Base-by-base conservation (phyloP, 768 basidiomycete genomes). In the Strobilomyces echinocephalus region DNA sequence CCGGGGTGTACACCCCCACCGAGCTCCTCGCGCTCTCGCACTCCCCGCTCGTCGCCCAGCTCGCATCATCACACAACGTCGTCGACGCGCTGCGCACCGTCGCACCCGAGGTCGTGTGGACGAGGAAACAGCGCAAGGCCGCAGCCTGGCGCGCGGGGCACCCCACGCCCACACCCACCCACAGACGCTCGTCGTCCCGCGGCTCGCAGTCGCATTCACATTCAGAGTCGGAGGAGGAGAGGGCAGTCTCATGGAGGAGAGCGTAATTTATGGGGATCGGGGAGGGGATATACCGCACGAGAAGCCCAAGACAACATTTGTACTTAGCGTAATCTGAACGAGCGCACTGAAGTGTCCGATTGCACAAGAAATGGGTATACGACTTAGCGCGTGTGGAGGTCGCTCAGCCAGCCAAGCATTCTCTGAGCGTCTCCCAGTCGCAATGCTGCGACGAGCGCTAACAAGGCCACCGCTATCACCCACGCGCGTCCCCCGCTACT, bases 61-160 rank as follows among this genome's bases (percentile, higher is more conserved):
- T 61, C 4, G 55, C 58, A 2, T 35, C 33, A 7, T 35, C 8
- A 1, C 47, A 55, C 8, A 11, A 2, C 46, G 28, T 35, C 7
- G 20, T 57, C 14, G 55, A 54, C 6, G 43, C 46, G 1, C 34
- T 69, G 8, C 63, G 62, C 2, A 46, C 36, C 3, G 35, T 46
- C 20, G 69, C 48, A 20, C 68, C 68, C 21, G 69, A 70, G 58
- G 49, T 69, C 38, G 44, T 71, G 28, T 59, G 50, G 56, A 62
- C 55, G 30, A 58, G 58, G 11, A 68, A 40, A 45, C 65, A 57
- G 46, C 68, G 65, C 57, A 69, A 65, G 31, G 50, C 69, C 20
- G 14, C 20, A 16, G 60, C 46, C 5, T 69, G 68, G 68, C 54
- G 49, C 12, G 49, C 46, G 10, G 61, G 56, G 8, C 54, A 54